phyloP scores from a whole-genome alignment of 306 rosid genomes.

The Castanospermum australe region DNA sequence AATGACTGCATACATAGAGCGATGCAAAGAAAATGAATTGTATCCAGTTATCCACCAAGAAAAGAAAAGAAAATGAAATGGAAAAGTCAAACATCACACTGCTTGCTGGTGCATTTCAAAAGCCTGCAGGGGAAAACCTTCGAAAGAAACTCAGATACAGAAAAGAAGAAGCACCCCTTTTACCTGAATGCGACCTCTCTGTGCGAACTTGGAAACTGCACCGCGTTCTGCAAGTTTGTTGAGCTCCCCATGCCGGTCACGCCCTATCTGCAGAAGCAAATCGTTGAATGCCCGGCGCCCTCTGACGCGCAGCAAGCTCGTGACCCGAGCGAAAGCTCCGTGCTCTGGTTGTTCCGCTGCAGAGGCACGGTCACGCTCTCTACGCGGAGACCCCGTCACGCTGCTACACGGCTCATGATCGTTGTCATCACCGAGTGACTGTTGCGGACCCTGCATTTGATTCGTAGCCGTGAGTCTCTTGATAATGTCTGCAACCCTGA shows the following conservation, averaged over 20 bases:
- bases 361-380: constrained; percentile 3
- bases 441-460: constrained; percentile 22
- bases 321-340: constrained; percentile 21
- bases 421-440: constrained; percentile 22
- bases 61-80: no score
- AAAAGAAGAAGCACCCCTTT: not conserved
- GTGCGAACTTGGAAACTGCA: constrained; percentile 65
- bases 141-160: not conserved
- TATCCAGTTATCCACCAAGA: no score
- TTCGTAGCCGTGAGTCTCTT: constrained; percentile 44
- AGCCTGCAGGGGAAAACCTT: not conserved
- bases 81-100: not conserved
- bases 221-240: constrained; percentile 37
- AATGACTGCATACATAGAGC: constrained; percentile 49
- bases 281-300: constrained; percentile 79
- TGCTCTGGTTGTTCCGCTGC: constrained; percentile 32
- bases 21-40: not conserved
- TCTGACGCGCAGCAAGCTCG: constrained; percentile 51
- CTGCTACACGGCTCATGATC: constrained; percentile 31
- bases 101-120: not conserved
- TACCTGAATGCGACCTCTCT: constrained; percentile 84
- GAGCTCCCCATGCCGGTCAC: constrained; percentile 66
- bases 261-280: constrained; percentile 69
- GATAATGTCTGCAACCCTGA: constrained; percentile 59
- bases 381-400: constrained; percentile 24